Conservation (phyloP, 2,329 filamentous ascomycete genomes). For the Waltergamsia citrina region DNA sequence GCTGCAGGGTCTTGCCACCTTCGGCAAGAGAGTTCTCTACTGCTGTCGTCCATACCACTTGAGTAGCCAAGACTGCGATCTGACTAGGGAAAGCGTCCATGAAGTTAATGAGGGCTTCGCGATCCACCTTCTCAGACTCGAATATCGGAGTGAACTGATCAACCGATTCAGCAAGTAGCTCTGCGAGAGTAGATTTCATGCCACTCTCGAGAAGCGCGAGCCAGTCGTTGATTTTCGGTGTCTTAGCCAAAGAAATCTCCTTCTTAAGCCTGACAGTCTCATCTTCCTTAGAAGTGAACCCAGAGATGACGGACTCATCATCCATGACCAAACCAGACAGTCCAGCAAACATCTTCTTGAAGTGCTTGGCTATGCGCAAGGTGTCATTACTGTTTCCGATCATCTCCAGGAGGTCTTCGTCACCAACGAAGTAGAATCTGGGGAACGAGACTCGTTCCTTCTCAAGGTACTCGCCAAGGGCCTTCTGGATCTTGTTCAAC, state of each 20-base stretch:
- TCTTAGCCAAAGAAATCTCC: conserved; percentile 86
- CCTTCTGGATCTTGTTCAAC: conserved; percentile 98
- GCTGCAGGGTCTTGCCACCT: conserved; percentile 59
- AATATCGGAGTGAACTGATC: conserved; percentile 76
- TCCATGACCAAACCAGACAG: conserved; percentile 85
- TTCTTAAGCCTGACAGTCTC: conserved; percentile 82
- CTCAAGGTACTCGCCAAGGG: conserved; percentile 94
- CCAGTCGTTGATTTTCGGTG: conserved; percentile 98
- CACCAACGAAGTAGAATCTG: conserved; percentile 98
- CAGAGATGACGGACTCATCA: conserved; percentile 80
- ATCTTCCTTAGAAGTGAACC: conserved; percentile 91
- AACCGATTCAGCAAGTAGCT: conserved; percentile 79
- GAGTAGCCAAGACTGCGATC: conserved; percentile 88
- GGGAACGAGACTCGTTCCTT: conserved; percentile 96
- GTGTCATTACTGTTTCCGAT: conserved; percentile 99
- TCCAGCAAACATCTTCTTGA: conserved; percentile 99
- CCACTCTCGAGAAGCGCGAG: conserved; percentile 83
- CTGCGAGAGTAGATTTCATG: conserved; percentile 91
- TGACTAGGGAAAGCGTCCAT: conserved; percentile 82
- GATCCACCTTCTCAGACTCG: conserved; percentile 59
- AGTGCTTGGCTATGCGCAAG: conserved; percentile 90
- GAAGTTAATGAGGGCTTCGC: conserved; percentile 64
- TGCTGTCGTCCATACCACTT: conserved; percentile 85
- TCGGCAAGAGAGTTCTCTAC: conserved; percentile 69
- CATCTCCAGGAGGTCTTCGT: conserved; percentile 96